Base-by-base conservation (phyloP, 176 grass and related monocot species). In the Oryza coarctata region DNA sequence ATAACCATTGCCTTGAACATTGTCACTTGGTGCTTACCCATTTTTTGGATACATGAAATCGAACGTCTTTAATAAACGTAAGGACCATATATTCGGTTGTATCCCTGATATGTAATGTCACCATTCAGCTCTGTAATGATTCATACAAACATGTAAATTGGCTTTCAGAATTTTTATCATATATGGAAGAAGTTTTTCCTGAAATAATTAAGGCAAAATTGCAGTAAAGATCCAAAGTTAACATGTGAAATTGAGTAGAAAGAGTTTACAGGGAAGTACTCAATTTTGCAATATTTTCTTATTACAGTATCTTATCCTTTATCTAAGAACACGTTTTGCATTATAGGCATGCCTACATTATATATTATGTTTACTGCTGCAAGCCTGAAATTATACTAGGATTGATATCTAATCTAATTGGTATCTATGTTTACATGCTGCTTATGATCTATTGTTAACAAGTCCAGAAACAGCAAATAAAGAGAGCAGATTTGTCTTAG, bases 1-100 rank as follows among this genome's bases (percentile, higher is more conserved):
- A 60, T 41, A 68, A 57, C 9, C 36, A 57, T 64, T 82, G 61
- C 73, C 27, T 44, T 74, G 18, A 74, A 86, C 12, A 47, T 35
- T 47, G 29, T 79, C 1, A 17, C 69, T 3, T 83, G 22, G 9
- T 64, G 2, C 58, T 74, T 79, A 11, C 31, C 52, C n/a, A 22
- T 70, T 71, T 82, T 6, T 28, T 60, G 55, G 20, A 60, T 60
- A 23, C 11, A 13, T 75, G 30, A 2, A 63, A 9, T 64, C 50
- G 33, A 63, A 30, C 23, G 1, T n/a, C 18, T 39, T 15, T 36
- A 75, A 3, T 11, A 40, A 79, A 63, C 13, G 32, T 44, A 11
- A 78, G 66, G 30, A 22, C 20, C 2, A n/a, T 31, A 23, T 13
- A 18, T 77, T 32, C 7, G 23, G 14, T 71, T 71, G 40, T 52